Evolutionary conservation across 1,284 basidiomycete genomes (phyloP).

Genomic region (Melampsora americana): DNA sequence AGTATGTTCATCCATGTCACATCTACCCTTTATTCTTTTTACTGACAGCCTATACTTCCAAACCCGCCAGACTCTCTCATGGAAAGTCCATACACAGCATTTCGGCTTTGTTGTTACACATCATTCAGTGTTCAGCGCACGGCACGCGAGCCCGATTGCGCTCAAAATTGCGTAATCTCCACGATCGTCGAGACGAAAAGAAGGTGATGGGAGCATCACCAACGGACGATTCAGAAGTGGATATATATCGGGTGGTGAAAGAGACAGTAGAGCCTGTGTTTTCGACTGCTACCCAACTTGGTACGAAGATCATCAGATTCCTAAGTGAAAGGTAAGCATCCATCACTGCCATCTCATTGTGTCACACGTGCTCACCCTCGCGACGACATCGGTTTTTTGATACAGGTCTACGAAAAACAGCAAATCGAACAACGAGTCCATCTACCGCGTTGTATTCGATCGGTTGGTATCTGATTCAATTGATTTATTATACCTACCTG

Average conservation of each 20-base stretch:
- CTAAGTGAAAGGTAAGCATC: slow-evolving; percentile 31
- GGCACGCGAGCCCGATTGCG: background rate
- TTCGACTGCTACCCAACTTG: slow-evolving; percentile 24
- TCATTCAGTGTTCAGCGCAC: slow-evolving; percentile 26
- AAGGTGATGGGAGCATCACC: background rate
- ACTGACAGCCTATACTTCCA: background rate
- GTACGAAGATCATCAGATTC: slow-evolving; percentile 40
- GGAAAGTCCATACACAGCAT: slow-evolving; percentile 43
- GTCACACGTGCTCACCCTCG: background rate
- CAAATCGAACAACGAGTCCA: slow-evolving; percentile 34
- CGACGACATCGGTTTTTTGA: background rate
- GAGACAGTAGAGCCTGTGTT: slow-evolving; percentile 27
- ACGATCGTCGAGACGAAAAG: background rate
- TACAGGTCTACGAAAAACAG: slow-evolving; percentile 29
- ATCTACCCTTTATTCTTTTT: background rate
- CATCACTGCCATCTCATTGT: background rate
- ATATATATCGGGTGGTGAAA: background rate
- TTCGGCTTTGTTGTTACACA: slow-evolving; percentile 40
- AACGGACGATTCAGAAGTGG: background rate
- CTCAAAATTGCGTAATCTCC: background rate
- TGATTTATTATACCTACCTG: slow-evolving; percentile 28
- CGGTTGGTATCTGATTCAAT: slow-evolving; percentile 33
- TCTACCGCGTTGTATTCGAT: slow-evolving; percentile 36
- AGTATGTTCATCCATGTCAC: background rate
- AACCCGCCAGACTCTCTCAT: background rate